Conservation (phyloP, 495 filamentous ascomycete genomes). For the Podospora comata region DNA sequence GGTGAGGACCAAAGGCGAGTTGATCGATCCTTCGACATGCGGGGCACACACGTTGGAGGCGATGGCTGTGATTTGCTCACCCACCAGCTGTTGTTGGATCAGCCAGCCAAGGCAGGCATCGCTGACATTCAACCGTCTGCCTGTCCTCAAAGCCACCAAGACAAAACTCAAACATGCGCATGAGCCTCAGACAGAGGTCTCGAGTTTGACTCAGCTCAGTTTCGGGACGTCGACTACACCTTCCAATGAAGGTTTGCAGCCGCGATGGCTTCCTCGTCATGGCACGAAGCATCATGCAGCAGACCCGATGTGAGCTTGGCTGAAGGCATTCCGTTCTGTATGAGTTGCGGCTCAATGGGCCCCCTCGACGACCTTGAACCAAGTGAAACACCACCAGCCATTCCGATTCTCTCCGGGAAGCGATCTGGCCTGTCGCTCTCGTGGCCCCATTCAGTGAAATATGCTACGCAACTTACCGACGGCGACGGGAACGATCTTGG, state of each 20-base stretch:
- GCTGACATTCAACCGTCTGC: background rate
- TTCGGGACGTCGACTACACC: background rate
- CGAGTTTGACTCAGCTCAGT: background rate
- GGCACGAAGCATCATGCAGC: slow-evolving; percentile 20
- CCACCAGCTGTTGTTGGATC: background rate
- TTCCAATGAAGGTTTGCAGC: background rate
- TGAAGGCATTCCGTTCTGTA: slow-evolving; percentile 19
- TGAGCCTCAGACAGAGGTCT: slow-evolving; percentile 6
- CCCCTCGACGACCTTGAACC: slow-evolving; percentile 16
- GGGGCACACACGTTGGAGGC: background rate
- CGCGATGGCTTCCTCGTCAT: slow-evolving; percentile 10
- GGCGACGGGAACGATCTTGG: slow-evolving; percentile 12
- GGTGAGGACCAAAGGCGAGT: background rate
- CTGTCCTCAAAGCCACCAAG: background rate
- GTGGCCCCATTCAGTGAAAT: slow-evolving; percentile 19
- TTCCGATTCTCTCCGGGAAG: slow-evolving; percentile 13
- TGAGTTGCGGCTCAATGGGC: slow-evolving; percentile 25
- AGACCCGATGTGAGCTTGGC: slow-evolving; percentile 21
- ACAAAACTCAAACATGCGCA: slow-evolving; percentile 3
- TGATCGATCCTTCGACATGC: background rate
- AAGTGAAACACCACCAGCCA: slow-evolving; percentile 15
- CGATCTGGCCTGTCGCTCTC: slow-evolving; percentile 11
- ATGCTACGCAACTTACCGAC: slow-evolving; percentile 7
- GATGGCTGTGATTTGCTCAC: background rate
- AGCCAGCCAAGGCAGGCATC: background rate